Evolutionary conservation across 768 basidiomycete genomes (phyloP).

Genomic region (Galerina sulciceps): DNA sequence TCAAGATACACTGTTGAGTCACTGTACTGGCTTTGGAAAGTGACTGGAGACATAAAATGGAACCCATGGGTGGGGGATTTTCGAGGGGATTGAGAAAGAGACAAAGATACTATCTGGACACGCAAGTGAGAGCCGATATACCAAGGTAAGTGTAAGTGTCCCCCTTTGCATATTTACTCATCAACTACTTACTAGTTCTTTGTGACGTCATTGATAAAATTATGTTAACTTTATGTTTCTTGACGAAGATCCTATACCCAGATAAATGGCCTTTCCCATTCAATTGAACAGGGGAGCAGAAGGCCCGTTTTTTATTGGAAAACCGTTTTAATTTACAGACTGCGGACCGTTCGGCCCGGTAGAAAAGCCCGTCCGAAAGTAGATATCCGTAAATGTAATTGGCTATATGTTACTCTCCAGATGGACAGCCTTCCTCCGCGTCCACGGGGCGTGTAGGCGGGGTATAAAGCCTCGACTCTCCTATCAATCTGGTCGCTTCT

Average conservation of each 20-base stretch:
- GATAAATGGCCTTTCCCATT: constrained; percentile 73
- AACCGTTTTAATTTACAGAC: constrained; percentile 31
- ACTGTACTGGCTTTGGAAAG: constrained; percentile 71
- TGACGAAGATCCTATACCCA: constrained; percentile 60
- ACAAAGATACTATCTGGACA: constrained; percentile 67
- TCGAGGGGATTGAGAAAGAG: constrained; percentile 64
- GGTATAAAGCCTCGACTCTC: constrained; percentile 21
- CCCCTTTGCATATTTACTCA: too few species aligned
- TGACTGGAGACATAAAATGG: constrained; percentile 72
- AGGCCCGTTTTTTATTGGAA: too few species aligned
- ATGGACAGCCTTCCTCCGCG: constrained; percentile 22
- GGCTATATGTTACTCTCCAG: constrained; percentile 21
- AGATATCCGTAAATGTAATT: constrained; percentile 4
- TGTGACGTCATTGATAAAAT: constrained; percentile 37
- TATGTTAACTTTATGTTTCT: constrained; percentile 75
- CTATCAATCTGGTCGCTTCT: constrained; percentile 8
- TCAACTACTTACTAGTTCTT: too few species aligned
- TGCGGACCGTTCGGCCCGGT: constrained; percentile 2
- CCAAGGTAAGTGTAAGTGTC: constrained; percentile 75
- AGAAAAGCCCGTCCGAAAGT: not conserved
- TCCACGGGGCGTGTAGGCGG: constrained; percentile 14
- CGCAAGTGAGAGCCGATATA: constrained; percentile 63
- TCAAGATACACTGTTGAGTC: constrained; percentile 68
- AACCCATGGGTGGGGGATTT: constrained; percentile 71
- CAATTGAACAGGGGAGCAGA: constrained; percentile 61